Base-by-base conservation (phyloP, 495 filamentous ascomycete species). In the Antarctomyces pellizariae region DNA sequence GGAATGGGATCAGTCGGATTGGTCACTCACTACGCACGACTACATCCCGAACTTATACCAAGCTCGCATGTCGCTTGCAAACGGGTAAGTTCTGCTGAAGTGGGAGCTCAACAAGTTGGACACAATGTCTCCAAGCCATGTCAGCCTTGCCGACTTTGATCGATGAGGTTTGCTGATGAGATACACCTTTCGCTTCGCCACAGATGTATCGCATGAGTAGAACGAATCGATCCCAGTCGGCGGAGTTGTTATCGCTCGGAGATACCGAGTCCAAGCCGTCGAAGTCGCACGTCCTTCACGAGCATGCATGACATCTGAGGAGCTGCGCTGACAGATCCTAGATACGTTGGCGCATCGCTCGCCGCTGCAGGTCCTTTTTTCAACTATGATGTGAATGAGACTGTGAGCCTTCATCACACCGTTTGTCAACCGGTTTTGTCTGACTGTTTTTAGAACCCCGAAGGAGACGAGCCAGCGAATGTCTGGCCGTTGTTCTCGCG, bases 401-500 rank as follows among this genome's bases (percentile, higher is more conserved):
- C 36, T 7, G 36, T n/a, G n/a, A 20, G 12, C 20, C 13, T 8
- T 31, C 21, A 31, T 22, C n/a, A n/a, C n/a, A n/a, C n/a, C n/a
- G n/a, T n/a, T n/a, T n/a, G n/a, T n/a, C n/a, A n/a, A n/a, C n/a
- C n/a, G n/a, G n/a, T n/a, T n/a, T n/a, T n/a, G n/a, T n/a, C n/a
- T n/a, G n/a, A n/a, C n/a, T n/a, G n/a, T n/a, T n/a, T n/a, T n/a
- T n/a, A n/a, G n/a, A n/a, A 45, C 24, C 17, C 44, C 12, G 28
- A 4, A 25, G 44, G 38, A 4, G 28, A 25, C 9, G 56, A 60
- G 29, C 59, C 59, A 14, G 67, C 70, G 41, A 73, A 64, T 36
- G 75, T 74, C 4, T 83, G 75, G 75, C 75, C 75, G 4, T 44
- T 82, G 9, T 76, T 66, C 47, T 53, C 67, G 24, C 42, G 54